Evolutionary conservation across 257 asterid species (phyloP), one percentile per base, ranked within the genome.

Genomic region (Nicotiana tabacum): DNA sequence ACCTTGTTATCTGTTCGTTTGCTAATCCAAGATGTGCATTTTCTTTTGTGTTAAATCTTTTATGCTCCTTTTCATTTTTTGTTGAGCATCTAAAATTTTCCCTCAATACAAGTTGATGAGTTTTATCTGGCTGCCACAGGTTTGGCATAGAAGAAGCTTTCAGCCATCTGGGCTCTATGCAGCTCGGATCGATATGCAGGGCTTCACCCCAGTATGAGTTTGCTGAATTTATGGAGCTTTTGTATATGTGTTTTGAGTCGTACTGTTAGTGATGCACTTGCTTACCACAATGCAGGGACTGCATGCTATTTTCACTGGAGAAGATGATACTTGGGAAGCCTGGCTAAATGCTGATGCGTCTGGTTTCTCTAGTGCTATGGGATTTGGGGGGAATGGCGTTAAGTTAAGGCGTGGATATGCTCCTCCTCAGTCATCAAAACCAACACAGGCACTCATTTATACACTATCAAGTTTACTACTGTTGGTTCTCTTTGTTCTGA

Each of bases 101-200:
- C 61, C 79, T 13, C 61, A 72, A 51, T 46, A 72, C 29, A 64
- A 46, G 18, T 35, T 65, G 66, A 65, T 51, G 51, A 48, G 62
- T 66, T 37, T 66, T 65, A n/a, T 24, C 6, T 83, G 56, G 60
- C 15, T 62, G 65, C 78, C 83, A 84, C 90, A 96, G 98, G 95
- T 94, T 82, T 96, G 99, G 99, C 97, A 90, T 87, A 89, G 99
- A 82, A 89, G 99, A 83, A 94, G 97, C 81, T 96, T 96, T 89
- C 99, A 96, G 85, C 96, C 92, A 17, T 96, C 98, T 48, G 99
- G 99, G 81, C 95, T 96, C 70, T 96, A 93, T 91, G 99, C 99
- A 39, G 98, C 98, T 87, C 97, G 99, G 78, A 92, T 96, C 88
- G 97, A 96, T 90, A 89, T 96, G 85, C 98, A 96, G 89, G 99